Conservation (phyloP, 768 basidiomycete genomes). For the Hebeloma cylindrosporum region DNA sequence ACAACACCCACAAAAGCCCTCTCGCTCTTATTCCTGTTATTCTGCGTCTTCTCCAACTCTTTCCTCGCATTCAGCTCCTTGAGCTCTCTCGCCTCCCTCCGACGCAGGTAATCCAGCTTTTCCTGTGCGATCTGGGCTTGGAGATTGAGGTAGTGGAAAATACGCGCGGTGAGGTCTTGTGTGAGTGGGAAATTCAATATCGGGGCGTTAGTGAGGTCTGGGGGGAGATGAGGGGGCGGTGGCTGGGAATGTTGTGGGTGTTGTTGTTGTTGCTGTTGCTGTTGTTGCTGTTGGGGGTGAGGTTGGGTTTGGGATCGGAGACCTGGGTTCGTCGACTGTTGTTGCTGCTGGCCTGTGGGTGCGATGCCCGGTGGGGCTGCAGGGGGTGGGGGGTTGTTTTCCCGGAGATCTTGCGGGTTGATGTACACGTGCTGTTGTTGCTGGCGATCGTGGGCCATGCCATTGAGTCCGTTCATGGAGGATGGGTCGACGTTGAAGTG, state of each 20-base stretch:
- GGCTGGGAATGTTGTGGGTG: background rate
- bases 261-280: conserved; percentile 3
- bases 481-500: conserved; percentile 41
- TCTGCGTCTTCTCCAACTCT: conserved; percentile 19
- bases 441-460: conserved; percentile 26
- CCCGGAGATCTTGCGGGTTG: conserved; percentile 42
- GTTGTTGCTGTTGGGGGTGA: conserved; percentile 5
- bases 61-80: conserved; percentile 43
- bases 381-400: conserved; percentile 25
- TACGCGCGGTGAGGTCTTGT: conserved; percentile 23
- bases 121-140: conserved; percentile 70
- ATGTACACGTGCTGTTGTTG: conserved; percentile 36
- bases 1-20: conserved; percentile 62
- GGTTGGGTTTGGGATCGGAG: conserved; percentile 9
- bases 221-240: conserved; percentile 7
- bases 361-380: background rate
- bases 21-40: conserved; percentile 61
- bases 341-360: conserved; percentile 8
- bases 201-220: conserved; percentile 6
- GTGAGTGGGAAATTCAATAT: conserved; percentile 19
- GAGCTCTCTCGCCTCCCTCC: conserved; percentile 67
- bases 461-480: conserved; percentile 33
- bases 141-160: conserved; percentile 51
- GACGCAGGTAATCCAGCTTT: conserved; percentile 66
- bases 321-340: too few relatives aligned